These are phyloP conservation scores for Wickerhamiella alocasiicola DNA, from an alignment of 805 yeast species.

Conservation along the genomic window DNA sequence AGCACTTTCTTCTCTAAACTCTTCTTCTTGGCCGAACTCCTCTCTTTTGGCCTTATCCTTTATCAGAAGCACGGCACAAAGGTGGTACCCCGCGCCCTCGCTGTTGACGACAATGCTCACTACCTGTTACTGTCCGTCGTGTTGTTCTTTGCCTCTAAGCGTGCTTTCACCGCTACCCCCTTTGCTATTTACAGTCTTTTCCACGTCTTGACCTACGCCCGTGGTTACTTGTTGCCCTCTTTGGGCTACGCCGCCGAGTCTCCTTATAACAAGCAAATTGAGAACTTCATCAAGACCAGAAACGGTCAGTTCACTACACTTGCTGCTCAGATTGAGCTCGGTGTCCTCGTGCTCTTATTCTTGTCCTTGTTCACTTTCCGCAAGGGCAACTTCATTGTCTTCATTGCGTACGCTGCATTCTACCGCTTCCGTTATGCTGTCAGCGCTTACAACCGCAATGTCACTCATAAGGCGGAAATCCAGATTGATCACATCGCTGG, in stretches of 20 bases:
- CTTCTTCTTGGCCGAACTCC: conserved; percentile 50
- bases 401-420: conserved; percentile 43
- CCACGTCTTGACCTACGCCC: conserved; percentile 64
- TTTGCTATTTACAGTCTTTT: conserved; percentile 66
- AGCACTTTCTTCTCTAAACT: conserved; percentile 42
- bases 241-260: conserved; percentile 29
- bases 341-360: conserved; percentile 28
- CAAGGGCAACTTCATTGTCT: conserved; percentile 44
- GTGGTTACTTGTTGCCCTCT: conserved; percentile 55
- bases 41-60: conserved; percentile 64
- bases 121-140: conserved; percentile 48
- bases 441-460: conserved; percentile 57
- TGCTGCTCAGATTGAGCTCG: conserved; percentile 49
- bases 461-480: conserved; percentile 57
- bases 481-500: conserved; percentile 45
- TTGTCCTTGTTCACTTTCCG: conserved; percentile 44
- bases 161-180: conserved; percentile 54
- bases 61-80: conserved; percentile 39
- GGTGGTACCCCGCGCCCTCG: conserved; percentile 21
- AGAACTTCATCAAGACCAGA: conserved; percentile 37
- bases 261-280: conserved; percentile 26
- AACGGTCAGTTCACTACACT: conserved; percentile 47
- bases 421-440: conserved; percentile 68
- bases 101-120: conserved; percentile 58
- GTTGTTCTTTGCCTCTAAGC: conserved; percentile 49